Base-by-base conservation (phyloP, 345 rosid genomes). In the Alliaria petiolata region DNA sequence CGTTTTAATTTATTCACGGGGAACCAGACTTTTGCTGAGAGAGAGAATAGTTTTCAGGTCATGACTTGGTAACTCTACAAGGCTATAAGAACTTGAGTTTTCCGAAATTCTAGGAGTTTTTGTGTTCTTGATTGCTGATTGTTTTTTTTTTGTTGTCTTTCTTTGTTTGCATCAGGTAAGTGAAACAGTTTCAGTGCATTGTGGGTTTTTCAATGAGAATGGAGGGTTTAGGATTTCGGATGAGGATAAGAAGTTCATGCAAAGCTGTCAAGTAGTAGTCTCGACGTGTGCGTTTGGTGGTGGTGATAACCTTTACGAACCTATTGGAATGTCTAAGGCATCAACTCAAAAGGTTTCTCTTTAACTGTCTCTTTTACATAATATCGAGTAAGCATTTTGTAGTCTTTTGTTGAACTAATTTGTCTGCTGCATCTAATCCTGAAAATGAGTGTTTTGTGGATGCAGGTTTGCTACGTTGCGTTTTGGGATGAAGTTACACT, bases 201-300 rank as follows among this genome's bases (percentile, higher is more conserved):
- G 97, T 71, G 98, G 97, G 6, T 91, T 93, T 83, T 91, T 74
- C 74, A 87, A 79, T 78, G 89, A 87, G 61, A 81, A 77, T 72
- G 96, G 98, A 0, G 98, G 96, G 7, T 93, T 89, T 70, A 80
- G 59, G 75, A 81, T 89, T 62, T 79, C 83, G 25, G 91, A 85
- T 25, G 83, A 81, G 79, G 97, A 91, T 75, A 86, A 78, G 69
- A 79, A 40, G 65, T 93, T 83, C 81, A 80, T 91, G 96, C 35
- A 67, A 70, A 81, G 61, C 45, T 89, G 96, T 76, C 62, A 78
- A 76, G 82, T 73, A 40, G 97, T 83, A 9, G 96, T 93, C 54
- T 87, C 97, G 63, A 93, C 97, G 30, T 93, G 96, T 85, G 88
- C 97, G 4, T 93, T 93, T 80, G 98, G 98, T 49, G 98, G 98